Percentiles rank a stretch among this genome's conserved stretches.
Evolutionary conservation across 2,329 filamentous ascomycete species (phyloP).

Genomic region (Cladorrhinum sp.): DNA sequence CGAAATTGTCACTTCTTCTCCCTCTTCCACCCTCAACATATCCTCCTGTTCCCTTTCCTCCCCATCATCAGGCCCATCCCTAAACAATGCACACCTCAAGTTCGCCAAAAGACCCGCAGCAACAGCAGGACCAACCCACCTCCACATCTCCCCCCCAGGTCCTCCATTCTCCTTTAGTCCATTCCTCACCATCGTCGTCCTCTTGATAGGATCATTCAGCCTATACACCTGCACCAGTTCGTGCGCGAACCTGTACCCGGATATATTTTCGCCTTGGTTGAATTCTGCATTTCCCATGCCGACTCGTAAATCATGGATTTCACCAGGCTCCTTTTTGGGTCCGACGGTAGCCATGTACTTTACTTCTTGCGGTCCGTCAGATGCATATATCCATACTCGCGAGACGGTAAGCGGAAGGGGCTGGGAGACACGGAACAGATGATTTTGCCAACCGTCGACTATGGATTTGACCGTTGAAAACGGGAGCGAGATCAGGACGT

Average conservation of each 20-base stretch:
- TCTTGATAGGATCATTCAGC: slow-evolving; percentile 56
- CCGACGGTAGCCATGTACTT: slow-evolving; percentile 59
- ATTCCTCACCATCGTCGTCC: slow-evolving; percentile 50
- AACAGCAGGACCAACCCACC: slow-evolving; percentile 55
- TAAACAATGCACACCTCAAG: slow-evolving; percentile 51
- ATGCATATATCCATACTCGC: slow-evolving; percentile 63
- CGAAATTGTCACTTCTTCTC: slow-evolving; percentile 39
- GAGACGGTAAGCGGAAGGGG: slow-evolving; percentile 50
- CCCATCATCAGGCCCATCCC: slow-evolving; percentile 28
- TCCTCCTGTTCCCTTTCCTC: slow-evolving; percentile 26
- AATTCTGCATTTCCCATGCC: slow-evolving; percentile 54
- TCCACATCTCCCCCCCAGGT: slow-evolving; percentile 52
- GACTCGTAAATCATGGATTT: slow-evolving; percentile 40
- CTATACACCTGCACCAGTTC: slow-evolving; percentile 58
- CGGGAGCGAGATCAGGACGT: slow-evolving; percentile 53
- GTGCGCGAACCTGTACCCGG: slow-evolving; percentile 47
- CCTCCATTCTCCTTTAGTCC: slow-evolving; percentile 52
- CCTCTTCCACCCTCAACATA: slow-evolving; percentile 18
- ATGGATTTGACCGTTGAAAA: slow-evolving; percentile 48
- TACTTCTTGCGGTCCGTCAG: slow-evolving; percentile 43
- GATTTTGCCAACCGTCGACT: slow-evolving; percentile 47
- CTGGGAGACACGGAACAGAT: slow-evolving; percentile 55
- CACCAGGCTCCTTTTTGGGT: slow-evolving; percentile 43
- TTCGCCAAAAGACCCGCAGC: slow-evolving; percentile 58
- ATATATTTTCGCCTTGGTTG: slow-evolving; percentile 37